Evolutionary conservation across 371 early-diverging fungal genomes (phyloP).

Genomic region (Chytridium lagenaria): DNA sequence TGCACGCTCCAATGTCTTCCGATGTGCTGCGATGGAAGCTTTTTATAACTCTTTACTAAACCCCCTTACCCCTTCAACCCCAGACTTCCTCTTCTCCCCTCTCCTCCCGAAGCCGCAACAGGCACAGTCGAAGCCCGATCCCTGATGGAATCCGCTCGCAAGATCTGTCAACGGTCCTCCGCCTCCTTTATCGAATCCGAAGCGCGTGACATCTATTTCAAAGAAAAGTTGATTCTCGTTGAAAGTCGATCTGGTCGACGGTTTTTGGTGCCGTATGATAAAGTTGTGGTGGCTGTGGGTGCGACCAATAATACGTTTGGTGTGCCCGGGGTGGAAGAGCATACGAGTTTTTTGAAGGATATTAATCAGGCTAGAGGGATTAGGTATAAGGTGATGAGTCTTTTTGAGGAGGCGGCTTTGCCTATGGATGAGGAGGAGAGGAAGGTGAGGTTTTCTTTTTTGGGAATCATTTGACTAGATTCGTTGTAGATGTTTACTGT

Average conservation of each 20-base stretch:
- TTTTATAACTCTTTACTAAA: no score
- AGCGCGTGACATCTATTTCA: slow-evolving; percentile 71
- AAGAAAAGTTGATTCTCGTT: slow-evolving; percentile 74
- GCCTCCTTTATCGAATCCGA: slow-evolving; percentile 40
- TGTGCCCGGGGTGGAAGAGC: slow-evolving; percentile 81
- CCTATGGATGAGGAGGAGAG: slow-evolving; percentile 44
- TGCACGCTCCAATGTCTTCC: no score
- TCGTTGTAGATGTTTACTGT: neutral
- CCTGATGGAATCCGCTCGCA: slow-evolving; percentile 78
- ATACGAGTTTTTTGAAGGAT: slow-evolving; percentile 79
- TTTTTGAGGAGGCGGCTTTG: slow-evolving; percentile 47
- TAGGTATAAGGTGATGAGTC: slow-evolving; percentile 39
- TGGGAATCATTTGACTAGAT: neutral
- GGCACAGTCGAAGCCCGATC: slow-evolving; percentile 80
- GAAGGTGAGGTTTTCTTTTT: slow-evolving; percentile 19
- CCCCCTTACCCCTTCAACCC: neutral
- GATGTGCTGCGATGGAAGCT: no score
- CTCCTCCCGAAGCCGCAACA: slow-evolving; percentile 69
- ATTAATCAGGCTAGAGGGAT: slow-evolving; percentile 48
- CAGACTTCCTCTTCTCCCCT: slow-evolving; percentile 84
- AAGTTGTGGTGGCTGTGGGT: slow-evolving; percentile 53
- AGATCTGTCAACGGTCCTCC: slow-evolving; percentile 37
- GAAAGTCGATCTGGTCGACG: slow-evolving; percentile 47
- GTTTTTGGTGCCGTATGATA: slow-evolving; percentile 71
- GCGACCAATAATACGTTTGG: slow-evolving; percentile 84